Evolutionary conservation across 2,329 filamentous ascomycete species (phyloP), one percentile per base, ranked within the genome.

Genomic region (Cladosporium sp.): DNA sequence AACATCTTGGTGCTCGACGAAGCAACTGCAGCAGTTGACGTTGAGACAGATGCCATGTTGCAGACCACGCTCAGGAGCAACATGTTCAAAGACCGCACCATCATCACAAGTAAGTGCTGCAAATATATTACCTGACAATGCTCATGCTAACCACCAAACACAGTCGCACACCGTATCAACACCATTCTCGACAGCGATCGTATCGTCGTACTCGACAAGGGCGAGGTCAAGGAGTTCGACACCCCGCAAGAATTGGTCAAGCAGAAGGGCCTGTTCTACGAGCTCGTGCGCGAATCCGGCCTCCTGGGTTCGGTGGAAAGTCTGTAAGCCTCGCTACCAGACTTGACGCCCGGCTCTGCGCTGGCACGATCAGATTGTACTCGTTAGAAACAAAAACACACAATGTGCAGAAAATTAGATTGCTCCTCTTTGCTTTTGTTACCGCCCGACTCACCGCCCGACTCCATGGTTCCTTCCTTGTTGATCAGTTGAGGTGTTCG

Each of bases 1-100:
- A 98, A 98, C 80, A 98, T 99, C 74, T 86, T 99, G 68, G 93
- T 99, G 2, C 86, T 99, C 32, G 95, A 99, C 77, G 95, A 99
- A 85, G 95, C 96, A 66, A 99, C 95, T 34, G 87, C 88, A 64
- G 87, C 88, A n/a, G 88, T 90, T 28, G 88, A 90, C 74, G 86
- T 90, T 57, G 86, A 90, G 78, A 90, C 88, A 1, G 87, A 90
- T 76, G 85, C 86, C 54, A 80, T 89, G 80, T 80, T 89, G 65
- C 88, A 90, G 77, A 83, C 85, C 41, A 89, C 87, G 24, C 77
- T 90, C 58, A 83, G 87, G 65, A 87, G 84, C 74, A 85, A 80
- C 72, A 84, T 88, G 77, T 99, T 99, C 81, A 86, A 89, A 68
- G 92, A 97, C 79, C 88, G 92, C 64, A 99, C 95, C 44, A 98